These are phyloP conservation scores for Pyrenophora tritici-repentis DNA, from an alignment of 2,329 filamentous ascomycete species.

Conservation along the genomic window DNA sequence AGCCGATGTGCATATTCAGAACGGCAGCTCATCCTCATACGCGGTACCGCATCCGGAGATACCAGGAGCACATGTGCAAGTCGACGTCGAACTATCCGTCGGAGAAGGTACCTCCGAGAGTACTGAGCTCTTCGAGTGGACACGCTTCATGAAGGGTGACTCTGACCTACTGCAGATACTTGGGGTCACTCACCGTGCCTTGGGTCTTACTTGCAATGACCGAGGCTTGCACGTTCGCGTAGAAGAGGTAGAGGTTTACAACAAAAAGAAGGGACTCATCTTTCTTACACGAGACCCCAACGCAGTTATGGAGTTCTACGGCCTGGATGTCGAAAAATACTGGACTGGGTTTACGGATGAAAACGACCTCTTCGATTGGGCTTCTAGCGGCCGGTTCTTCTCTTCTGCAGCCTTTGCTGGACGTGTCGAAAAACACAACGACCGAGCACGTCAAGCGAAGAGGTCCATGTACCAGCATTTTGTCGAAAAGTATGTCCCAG, in stretches of 20 bases:
- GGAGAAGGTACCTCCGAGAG: conserved; percentile 32
- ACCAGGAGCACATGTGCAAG: conserved; percentile 61
- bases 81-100: conserved; percentile 67
- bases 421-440: conserved; percentile 53
- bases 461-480: conserved; percentile 65
- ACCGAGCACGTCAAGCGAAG: conserved; percentile 60
- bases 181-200: conserved; percentile 65
- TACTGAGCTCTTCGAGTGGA: conserved; percentile 59
- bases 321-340: conserved; percentile 59
- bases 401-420: conserved; percentile 47
- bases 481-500: conserved; percentile 66
- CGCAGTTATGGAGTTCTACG: conserved; percentile 66
- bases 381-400: conserved; percentile 64
- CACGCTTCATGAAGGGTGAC: conserved; percentile 70
- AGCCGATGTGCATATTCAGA: conserved; percentile 46
- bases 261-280: conserved; percentile 63
- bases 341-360: conserved; percentile 59
- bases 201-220: conserved; percentile 70
- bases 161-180: conserved; percentile 73
- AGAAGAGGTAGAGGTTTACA: conserved; percentile 65
- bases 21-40: conserved; percentile 46
- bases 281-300: conserved; percentile 63
- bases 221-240: conserved; percentile 68
- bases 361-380: conserved; percentile 67
- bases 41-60: conserved; percentile 55